These are phyloP conservation scores for Schizochytrium sp. DNA, from an alignment of 108 stramenopile genomes.

Conservation along the genomic window DNA sequence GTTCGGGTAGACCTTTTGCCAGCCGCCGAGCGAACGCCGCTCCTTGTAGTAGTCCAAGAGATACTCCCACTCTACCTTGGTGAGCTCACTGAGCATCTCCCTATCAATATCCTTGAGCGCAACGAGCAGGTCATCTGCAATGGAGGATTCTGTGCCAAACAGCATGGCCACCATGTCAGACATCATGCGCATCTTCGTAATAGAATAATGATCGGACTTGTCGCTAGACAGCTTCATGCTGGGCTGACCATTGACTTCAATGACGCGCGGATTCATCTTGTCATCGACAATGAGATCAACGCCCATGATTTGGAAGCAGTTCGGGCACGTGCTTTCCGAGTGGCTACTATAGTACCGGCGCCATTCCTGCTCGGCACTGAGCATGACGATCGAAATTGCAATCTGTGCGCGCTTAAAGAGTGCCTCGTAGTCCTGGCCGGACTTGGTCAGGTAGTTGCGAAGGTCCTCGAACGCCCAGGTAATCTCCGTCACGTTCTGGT, in stretches of 20 bases:
- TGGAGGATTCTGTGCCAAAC: background rate
- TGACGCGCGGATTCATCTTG: constrained; percentile 8
- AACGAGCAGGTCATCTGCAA: background rate
- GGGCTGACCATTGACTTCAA: constrained; percentile 11
- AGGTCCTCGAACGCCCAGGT: constrained; percentile 11
- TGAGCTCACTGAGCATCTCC: background rate
- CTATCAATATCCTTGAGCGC: background rate
- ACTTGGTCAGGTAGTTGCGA: background rate
- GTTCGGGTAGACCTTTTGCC: constrained; percentile 18
- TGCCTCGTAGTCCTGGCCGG: background rate
- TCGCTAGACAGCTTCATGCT: constrained; percentile 10
- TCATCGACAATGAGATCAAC: background rate
- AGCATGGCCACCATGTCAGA: constrained; percentile 4
- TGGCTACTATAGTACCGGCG: background rate
- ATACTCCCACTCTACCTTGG: background rate
- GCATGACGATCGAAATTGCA: constrained; percentile 3
- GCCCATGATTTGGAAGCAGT: constrained; percentile 11
- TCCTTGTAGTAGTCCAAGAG: background rate
- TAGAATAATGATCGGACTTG: background rate
- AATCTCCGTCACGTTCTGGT: constrained; percentile 14
- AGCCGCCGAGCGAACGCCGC: background rate
- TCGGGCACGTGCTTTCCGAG: background rate
- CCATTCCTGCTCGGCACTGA: constrained; percentile 14
- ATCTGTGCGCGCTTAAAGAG: background rate
- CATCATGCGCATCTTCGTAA: constrained; percentile 4